Conservation (phyloP, 192 early-diverging fungal genomes). For the Linnemannia schmuckeri region DNA sequence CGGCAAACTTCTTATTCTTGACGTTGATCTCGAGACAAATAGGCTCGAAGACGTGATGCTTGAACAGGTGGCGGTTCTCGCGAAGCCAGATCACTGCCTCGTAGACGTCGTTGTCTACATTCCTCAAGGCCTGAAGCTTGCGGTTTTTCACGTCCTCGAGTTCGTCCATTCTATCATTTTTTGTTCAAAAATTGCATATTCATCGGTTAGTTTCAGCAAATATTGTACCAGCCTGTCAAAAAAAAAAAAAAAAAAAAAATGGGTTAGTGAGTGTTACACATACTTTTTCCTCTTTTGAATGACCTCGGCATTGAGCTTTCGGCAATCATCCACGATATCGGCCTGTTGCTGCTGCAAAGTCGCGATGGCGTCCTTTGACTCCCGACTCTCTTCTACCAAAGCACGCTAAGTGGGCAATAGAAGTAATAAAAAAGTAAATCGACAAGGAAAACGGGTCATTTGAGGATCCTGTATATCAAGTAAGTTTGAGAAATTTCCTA, state of each 20-base stretch:
- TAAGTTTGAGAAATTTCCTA: background rate
- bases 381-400: constrained; percentile 63
- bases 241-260: background rate
- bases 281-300: constrained; percentile 41
- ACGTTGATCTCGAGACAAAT: constrained; percentile 79
- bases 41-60: constrained; percentile 80
- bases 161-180: constrained; percentile 60
- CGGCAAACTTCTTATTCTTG: constrained; percentile 71
- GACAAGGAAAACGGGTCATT: background rate
- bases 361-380: constrained; percentile 36
- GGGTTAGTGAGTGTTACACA: background rate
- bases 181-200: background rate
- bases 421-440: constrained; percentile 51
- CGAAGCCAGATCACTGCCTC: constrained; percentile 79
- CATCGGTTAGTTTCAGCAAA: background rate
- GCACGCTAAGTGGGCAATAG: constrained; percentile 49
- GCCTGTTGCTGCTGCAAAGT: constrained; percentile 53
- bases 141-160: constrained; percentile 70
- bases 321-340: constrained; percentile 41
- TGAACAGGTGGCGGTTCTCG: constrained; percentile 72
- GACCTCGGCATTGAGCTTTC: constrained; percentile 15
- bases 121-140: constrained; percentile 67
- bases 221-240: background rate
- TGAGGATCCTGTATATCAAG: background rate
- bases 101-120: constrained; percentile 65